A percentile compares a stretch with the other conserved stretches of the same genome.
Conservation (phyloP, 192 early-diverging fungal species). For the Radiomyces spectabilis region DNA sequence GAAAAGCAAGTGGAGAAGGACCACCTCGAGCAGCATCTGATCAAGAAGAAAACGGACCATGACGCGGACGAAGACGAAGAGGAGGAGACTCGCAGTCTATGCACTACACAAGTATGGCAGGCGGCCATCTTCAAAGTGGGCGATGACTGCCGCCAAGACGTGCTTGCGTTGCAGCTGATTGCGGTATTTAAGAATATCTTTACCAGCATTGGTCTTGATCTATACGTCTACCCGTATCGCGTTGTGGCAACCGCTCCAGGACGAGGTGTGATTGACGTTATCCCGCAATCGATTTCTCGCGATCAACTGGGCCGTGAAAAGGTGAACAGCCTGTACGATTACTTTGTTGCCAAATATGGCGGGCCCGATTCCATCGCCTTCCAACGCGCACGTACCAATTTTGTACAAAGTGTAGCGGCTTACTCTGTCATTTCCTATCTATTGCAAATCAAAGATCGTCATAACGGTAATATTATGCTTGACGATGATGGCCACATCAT, state of each 20-base stretch:
- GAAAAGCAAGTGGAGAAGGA: slow-evolving; percentile 45
- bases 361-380: slow-evolving; percentile 80
- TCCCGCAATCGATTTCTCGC: slow-evolving; percentile 92
- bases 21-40: too few relatives aligned
- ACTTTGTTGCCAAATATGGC: slow-evolving; percentile 89
- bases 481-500: slow-evolving; percentile 95
- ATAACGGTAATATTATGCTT: slow-evolving; percentile 99
- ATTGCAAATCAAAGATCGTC: slow-evolving; percentile 97
- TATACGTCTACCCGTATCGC: slow-evolving; percentile 96
- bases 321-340: slow-evolving; percentile 92
- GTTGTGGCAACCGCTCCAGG: slow-evolving; percentile 96
- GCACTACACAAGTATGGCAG: slow-evolving; percentile 69
- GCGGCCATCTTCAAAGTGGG: slow-evolving; percentile 99
- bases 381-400: slow-evolving; percentile 85
- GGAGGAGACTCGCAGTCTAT: slow-evolving; percentile 19
- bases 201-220: slow-evolving; percentile 79
- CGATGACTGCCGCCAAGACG: slow-evolving; percentile 99
- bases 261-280: slow-evolving; percentile 97
- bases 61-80: not conserved
- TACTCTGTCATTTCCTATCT: slow-evolving; percentile 93
- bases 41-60: too few relatives aligned
- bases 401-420: slow-evolving; percentile 91
- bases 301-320: slow-evolving; percentile 99
- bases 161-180: slow-evolving; percentile 95
- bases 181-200: slow-evolving; percentile 97